Base-by-base conservation (phyloP, 2,329 filamentous ascomycete species). In the Trichoderma asperellum region DNA sequence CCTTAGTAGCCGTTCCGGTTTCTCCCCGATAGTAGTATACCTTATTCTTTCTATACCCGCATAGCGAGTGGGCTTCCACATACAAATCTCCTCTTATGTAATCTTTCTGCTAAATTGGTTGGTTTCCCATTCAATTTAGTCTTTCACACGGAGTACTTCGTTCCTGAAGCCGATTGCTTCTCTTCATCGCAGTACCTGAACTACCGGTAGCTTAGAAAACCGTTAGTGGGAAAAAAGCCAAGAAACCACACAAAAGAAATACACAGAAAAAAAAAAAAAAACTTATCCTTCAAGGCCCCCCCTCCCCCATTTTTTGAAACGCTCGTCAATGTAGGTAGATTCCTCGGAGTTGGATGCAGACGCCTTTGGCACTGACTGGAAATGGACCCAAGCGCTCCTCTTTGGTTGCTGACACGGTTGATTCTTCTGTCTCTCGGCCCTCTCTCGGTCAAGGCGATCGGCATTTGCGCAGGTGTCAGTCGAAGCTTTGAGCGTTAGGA, bases 61-160 rank as follows among this genome's bases (percentile, higher is more conserved):
- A 24, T 24, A 24, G 24, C 24, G 24, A 24, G 24, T 24, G 24
- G 24, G 24, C 24, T 24, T 24, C 24, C 24, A 24, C 24, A 24
- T 24, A 24, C 2, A 37, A 37, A 40, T 2, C 5, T 40, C 16
- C 40, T 43, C 18, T 43, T 43, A 43, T 43, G 18, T 43, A 43
- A 43, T 43, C 37, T 43, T 3, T n/a, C 18, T n/a, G 8, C 18
- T n/a, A 8, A 43, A n/a, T 43, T n/a, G 16, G n/a, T n/a, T 18
- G 14, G 47, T 49, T 49, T 21, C n/a, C 8, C 24, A 24, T 24
- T 24, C 24, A 24, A 24, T 49, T 24, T 49, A 49, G 8, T 24
- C 47, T 49, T 47, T 60, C 18, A 60, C 40, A 60, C 58, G 37
- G 58, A 60, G 58, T 60, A 60, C 58, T 60, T 60, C 16, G 58